These are phyloP conservation scores for Suillus brevipes DNA, from an alignment of 768 basidiomycete species.

Conservation along the genomic window DNA sequence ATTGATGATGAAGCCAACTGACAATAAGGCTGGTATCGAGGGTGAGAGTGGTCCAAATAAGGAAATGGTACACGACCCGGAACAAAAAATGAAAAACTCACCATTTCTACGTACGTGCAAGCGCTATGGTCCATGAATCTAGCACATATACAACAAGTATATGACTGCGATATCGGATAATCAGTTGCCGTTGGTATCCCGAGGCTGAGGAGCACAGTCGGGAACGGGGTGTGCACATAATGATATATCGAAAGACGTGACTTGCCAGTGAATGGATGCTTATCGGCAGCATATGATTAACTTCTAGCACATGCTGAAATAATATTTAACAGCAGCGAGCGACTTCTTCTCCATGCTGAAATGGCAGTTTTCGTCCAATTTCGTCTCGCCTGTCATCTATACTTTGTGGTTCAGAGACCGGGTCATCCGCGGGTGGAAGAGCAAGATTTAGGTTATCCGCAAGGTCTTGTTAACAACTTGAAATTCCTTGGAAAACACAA, in stretches of 20 bases:
- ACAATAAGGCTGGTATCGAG: slow-evolving; percentile 4
- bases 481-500: neutral
- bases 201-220: neutral
- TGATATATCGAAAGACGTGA: neutral
- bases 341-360: neutral
- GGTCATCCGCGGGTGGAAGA: neutral
- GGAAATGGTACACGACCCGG: neutral
- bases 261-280: neutral
- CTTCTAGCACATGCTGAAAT: neutral
- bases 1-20: neutral
- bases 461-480: neutral
- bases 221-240: neutral
- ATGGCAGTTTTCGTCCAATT: neutral
- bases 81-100: neutral
- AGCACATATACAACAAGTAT: neutral
- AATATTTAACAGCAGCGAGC: neutral
- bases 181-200: neutral
- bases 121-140: neutral
- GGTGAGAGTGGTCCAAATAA: neutral
- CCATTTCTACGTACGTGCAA: neutral
- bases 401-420: neutral
- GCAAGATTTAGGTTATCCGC: neutral
- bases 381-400: neutral
- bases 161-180: neutral
- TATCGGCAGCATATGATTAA: too few relatives aligned